Evolutionary conservation across 192 early-diverging fungal genomes (phyloP).

Genomic region (Umbelopsis isabellina): DNA sequence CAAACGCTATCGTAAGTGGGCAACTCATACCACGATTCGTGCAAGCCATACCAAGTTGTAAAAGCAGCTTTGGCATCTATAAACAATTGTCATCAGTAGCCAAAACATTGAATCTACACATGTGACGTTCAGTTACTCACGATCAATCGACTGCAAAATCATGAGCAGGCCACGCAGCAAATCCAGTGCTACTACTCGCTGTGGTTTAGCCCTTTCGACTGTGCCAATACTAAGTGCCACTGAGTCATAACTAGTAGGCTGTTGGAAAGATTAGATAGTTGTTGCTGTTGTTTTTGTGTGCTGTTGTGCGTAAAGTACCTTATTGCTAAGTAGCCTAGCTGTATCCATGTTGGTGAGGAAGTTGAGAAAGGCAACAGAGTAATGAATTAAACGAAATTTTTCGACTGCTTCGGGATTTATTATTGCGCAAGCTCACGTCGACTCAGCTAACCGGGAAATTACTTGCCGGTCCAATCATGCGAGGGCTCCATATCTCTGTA

Average conservation of each 20-base stretch:
- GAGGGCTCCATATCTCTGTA: no score
- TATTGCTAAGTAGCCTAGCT: no score
- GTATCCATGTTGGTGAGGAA: no score
- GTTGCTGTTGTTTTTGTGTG: no score
- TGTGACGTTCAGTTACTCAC: not conserved
- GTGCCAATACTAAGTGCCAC: not conserved
- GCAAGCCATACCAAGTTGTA: not conserved
- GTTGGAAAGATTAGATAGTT: not conserved
- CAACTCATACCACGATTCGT: slow-evolving; percentile 7
- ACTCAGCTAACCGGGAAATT: no score
- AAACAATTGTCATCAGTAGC: not conserved
- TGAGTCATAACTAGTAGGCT: slow-evolving; percentile 3
- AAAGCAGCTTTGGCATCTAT: slow-evolving; percentile 7
- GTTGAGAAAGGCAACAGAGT: no score
- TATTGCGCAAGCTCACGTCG: no score
- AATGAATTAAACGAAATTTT: no score
- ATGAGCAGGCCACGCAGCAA: slow-evolving; percentile 25
- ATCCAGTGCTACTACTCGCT: slow-evolving; percentile 24
- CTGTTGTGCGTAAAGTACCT: no score
- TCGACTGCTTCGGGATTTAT: no score
- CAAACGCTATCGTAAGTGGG: slow-evolving; percentile 1
- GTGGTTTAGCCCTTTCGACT: not conserved
- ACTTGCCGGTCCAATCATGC: no score
- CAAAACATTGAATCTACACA: not conserved
- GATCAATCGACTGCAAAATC: slow-evolving; percentile 24